These are phyloP conservation scores for Fusarium algeriense DNA, from an alignment of 2,329 filamentous ascomycete species.

Conservation along the genomic window DNA sequence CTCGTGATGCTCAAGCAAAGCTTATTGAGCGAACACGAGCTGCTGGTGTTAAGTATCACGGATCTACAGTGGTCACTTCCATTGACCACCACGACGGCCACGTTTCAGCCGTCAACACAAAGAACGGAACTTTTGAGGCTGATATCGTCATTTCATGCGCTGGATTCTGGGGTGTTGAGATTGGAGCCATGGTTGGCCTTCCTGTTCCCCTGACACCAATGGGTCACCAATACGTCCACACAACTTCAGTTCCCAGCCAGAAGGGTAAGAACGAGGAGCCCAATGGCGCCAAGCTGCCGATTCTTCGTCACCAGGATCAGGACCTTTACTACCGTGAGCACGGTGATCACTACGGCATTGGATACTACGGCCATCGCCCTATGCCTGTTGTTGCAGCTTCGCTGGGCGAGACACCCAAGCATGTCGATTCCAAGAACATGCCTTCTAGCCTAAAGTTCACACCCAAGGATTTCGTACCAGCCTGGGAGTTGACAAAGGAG, in stretches of 20 bases:
- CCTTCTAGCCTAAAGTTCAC: slow-evolving; percentile 73
- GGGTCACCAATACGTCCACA: slow-evolving; percentile 74
- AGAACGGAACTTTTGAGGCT: slow-evolving; percentile 62
- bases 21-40: slow-evolving; percentile 69
- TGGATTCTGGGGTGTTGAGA: slow-evolving; percentile 75
- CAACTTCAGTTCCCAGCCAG: slow-evolving; percentile 62
- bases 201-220: slow-evolving; percentile 70
- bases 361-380: slow-evolving; percentile 72
- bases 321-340: slow-evolving; percentile 75
- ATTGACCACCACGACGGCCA: slow-evolving; percentile 62
- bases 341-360: slow-evolving; percentile 72
- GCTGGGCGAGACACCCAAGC: slow-evolving; percentile 63
- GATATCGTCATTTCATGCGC: slow-evolving; percentile 73
- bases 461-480: slow-evolving; percentile 68
- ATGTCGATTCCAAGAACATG: slow-evolving; percentile 71
- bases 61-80: slow-evolving; percentile 67
- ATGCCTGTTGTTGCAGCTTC: slow-evolving; percentile 69
- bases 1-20: slow-evolving; percentile 70
- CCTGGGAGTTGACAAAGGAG: slow-evolving; percentile 68
- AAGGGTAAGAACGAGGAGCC: slow-evolving; percentile 52
- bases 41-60: slow-evolving; percentile 70
- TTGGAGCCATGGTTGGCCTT: slow-evolving; percentile 71
- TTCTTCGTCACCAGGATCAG: slow-evolving; percentile 72
- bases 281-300: slow-evolving; percentile 67
- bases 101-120: slow-evolving; percentile 69